Evolutionary conservation across 768 basidiomycete genomes (phyloP).

Genomic region (Cubamyces lactineus): DNA sequence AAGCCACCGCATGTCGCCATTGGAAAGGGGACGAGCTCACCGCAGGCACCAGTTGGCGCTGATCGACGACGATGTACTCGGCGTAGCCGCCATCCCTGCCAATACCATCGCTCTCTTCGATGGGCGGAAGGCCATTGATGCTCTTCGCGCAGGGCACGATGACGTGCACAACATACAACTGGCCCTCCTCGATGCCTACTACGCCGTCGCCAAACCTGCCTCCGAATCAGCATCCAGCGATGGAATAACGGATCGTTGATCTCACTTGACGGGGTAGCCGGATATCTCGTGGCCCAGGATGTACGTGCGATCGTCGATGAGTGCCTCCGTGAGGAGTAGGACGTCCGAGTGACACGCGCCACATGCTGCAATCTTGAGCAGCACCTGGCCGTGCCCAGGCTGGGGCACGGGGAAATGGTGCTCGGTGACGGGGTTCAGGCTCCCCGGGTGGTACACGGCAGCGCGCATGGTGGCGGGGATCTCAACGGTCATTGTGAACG

Average conservation of each 20-base stretch:
- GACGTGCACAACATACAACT: constrained; percentile 7
- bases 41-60: background rate
- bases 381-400: constrained; percentile 43
- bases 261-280: background rate
- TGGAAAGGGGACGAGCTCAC: background rate
- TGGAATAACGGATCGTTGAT: background rate
- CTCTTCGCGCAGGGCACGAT: background rate
- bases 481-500: background rate
- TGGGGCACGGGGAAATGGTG: constrained; percentile 28
- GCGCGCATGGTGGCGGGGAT: constrained; percentile 2
- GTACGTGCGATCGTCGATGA: constrained; percentile 1
- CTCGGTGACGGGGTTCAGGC: background rate
- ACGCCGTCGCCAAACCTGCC: background rate
- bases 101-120: background rate
- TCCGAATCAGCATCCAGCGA: background rate
- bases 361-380: constrained; percentile 40
- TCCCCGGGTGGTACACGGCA: background rate
- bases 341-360: constrained; percentile 4
- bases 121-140: background rate
- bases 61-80: constrained; percentile 10
- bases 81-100: constrained; percentile 13
- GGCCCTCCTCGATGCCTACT: background rate
- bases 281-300: background rate
- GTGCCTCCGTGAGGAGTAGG: background rate
- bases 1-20: background rate